phyloP scores from a whole-genome alignment of 2,329 filamentous ascomycete genomes.

The Trichoderma sp. region DNA sequence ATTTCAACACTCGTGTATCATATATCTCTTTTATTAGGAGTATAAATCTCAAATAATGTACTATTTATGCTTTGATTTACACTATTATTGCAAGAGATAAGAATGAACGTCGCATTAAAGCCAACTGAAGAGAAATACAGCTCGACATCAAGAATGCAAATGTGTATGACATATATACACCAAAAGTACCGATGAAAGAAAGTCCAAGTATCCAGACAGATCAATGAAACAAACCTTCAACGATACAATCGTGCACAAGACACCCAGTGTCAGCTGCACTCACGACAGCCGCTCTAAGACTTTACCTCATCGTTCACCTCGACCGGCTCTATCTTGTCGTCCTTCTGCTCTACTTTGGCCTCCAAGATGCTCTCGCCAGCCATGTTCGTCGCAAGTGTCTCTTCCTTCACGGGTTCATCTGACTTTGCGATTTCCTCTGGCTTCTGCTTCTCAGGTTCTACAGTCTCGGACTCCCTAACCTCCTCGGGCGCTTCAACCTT shows the following conservation, averaged over 20 bases:
- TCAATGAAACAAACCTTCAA: neutral
- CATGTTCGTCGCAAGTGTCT: constrained; percentile 41
- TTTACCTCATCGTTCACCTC: constrained; percentile 34
- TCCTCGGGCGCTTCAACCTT: neutral
- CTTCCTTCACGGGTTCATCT: constrained; percentile 23
- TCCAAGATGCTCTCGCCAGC: constrained; percentile 45
- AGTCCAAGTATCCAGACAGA: neutral
- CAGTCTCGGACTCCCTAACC: neutral
- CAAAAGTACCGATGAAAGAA: neutral
- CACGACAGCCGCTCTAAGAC: neutral
- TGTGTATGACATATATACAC: neutral
- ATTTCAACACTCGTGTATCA: neutral
- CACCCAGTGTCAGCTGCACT: neutral
- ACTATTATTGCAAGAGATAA: neutral
- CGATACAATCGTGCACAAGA: neutral
- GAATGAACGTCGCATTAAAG: neutral
- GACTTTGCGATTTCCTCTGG: neutral
- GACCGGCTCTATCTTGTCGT: constrained; percentile 36
- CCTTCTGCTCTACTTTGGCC: constrained; percentile 36
- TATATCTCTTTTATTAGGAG: neutral
- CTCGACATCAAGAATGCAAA: neutral
- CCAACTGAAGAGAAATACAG: neutral
- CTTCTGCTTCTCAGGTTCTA: neutral
- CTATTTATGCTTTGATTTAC: neutral
- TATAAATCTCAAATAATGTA: neutral